phyloP scores from a whole-genome alignment of 2,329 filamentous ascomycete genomes.

The Calonectria pauciramosa region DNA sequence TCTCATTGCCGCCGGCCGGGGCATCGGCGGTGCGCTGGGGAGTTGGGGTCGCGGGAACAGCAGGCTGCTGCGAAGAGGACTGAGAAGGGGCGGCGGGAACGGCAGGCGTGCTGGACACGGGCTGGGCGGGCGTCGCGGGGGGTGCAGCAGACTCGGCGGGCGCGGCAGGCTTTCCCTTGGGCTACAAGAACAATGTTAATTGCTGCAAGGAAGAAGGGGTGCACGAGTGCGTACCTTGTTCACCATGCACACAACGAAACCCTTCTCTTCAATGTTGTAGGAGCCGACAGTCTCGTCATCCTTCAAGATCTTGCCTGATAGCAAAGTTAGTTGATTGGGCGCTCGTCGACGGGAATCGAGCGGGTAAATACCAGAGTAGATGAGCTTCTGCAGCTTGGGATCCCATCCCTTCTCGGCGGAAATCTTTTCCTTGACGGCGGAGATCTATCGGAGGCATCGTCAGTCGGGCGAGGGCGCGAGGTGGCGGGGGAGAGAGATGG shows the following conservation, averaged over 20 bases:
- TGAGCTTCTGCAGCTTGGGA: conserved; percentile 90
- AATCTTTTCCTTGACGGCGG: conserved; percentile 93
- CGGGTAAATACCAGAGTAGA: conserved; percentile 84
- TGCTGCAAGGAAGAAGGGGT: background rate
- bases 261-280: conserved; percentile 99
- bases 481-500: conserved; percentile 35
- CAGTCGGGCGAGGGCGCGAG: conserved; percentile 31
- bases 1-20: conserved; percentile 62
- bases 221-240: conserved; percentile 78
- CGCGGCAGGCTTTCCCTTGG: conserved; percentile 76
- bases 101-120: conserved; percentile 73
- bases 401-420: conserved; percentile 95
- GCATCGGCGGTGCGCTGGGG: conserved; percentile 60
- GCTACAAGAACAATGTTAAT: conserved; percentile 45
- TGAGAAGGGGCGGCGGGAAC: conserved; percentile 59
- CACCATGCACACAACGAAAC: conserved; percentile 98
- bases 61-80: conserved; percentile 61
- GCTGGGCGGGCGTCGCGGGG: conserved; percentile 68
- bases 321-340: conserved; percentile 40
- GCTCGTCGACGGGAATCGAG: conserved; percentile 5
- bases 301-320: conserved; percentile 93
- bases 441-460: conserved; percentile 71
- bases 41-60: conserved; percentile 66
- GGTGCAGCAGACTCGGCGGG: conserved; percentile 69
- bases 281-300: conserved; percentile 97